A percentile compares a stretch with the other conserved stretches of the same genome.
phyloP scores from a whole-genome alignment of 1,284 basidiomycete genomes.

The Cryptococcus neoformans region DNA sequence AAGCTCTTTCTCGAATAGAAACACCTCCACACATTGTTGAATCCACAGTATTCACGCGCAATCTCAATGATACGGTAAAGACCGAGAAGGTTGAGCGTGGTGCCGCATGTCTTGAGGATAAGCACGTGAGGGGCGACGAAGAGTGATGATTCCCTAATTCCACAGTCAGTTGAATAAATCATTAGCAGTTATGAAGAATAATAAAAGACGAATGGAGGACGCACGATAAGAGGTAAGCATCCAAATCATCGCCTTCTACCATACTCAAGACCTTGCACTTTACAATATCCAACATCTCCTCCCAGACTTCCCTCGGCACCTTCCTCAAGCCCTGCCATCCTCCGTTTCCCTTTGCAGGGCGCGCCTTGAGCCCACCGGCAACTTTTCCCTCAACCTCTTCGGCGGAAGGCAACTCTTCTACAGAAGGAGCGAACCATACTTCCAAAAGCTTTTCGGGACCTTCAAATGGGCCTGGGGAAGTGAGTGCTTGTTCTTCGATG shows the following conservation, averaged over 20 bases:
- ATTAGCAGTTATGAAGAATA: background rate
- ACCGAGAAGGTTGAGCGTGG: slow-evolving; percentile 94
- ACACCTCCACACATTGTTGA: slow-evolving; percentile 71
- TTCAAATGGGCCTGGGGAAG: slow-evolving; percentile 47
- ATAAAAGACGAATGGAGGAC: slow-evolving; percentile 19
- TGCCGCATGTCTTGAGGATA: slow-evolving; percentile 99
- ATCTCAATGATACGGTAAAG: slow-evolving; percentile 90
- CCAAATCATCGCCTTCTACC: slow-evolving; percentile 79
- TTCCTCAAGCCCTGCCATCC: slow-evolving; percentile 63
- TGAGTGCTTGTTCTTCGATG: slow-evolving; percentile 5
- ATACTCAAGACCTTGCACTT: slow-evolving; percentile 95
- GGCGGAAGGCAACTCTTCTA: slow-evolving; percentile 55
- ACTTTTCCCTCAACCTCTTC: background rate
- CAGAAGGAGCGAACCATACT: slow-evolving; percentile 90
- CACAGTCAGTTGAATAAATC: background rate
- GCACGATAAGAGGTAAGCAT: slow-evolving; percentile 94
- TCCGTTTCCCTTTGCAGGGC: slow-evolving; percentile 14
- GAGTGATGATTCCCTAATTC: slow-evolving; percentile 91
- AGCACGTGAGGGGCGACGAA: slow-evolving; percentile 95
- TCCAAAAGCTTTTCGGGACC: slow-evolving; percentile 94
- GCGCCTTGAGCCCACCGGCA: slow-evolving; percentile 48
- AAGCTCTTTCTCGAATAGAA: slow-evolving; percentile 99
- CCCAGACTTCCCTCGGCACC: slow-evolving; percentile 79
- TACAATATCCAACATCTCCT: slow-evolving; percentile 96
- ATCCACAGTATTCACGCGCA: slow-evolving; percentile 70